phyloP scores from a whole-genome alignment of 2,329 filamentous ascomycete species.

The Epicoccum sorghinum region DNA sequence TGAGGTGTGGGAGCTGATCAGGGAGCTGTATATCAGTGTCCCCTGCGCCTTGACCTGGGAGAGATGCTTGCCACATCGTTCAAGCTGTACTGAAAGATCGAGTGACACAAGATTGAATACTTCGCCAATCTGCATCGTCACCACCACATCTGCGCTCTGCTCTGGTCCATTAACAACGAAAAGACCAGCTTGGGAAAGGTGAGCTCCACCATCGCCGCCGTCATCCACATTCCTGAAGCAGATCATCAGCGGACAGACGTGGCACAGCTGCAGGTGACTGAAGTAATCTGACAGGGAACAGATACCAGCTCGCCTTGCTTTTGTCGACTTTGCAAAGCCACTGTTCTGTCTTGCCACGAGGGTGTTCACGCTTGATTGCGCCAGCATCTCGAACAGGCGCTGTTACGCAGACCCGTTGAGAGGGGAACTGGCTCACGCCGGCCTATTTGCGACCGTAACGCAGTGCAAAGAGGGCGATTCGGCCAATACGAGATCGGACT shows the following conservation, averaged over 20 bases:
- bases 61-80: constrained; percentile 25
- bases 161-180: not conserved
- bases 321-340: constrained; percentile 6
- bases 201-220: constrained; percentile 3
- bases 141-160: not conserved
- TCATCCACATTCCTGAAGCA: constrained; percentile 15
- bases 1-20: constrained; percentile 34
- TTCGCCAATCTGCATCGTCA: constrained; percentile 2
- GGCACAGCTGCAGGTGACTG: constrained; percentile 13
- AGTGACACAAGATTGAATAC: constrained; percentile 26
- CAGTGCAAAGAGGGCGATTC: constrained; percentile 11
- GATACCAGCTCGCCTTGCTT: constrained; percentile 27
- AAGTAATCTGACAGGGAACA: constrained; percentile 22
- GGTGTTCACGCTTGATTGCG: not conserved
- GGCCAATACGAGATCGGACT: constrained; percentile 13
- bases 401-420: constrained; percentile 3
- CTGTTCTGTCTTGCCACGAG: constrained; percentile 12
- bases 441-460: constrained; percentile 4
- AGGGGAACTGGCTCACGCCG: constrained; percentile 13
- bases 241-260: constrained; percentile 13
- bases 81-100: constrained; percentile 28
- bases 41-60: constrained; percentile 31
- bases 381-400: too few relatives aligned
- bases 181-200: constrained; percentile 3
- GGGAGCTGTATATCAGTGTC: constrained; percentile 38